These are phyloP conservation scores for Rhynchospora tenuis DNA, from an alignment of 176 grass and related monocot species.

Conservation along the genomic window DNA sequence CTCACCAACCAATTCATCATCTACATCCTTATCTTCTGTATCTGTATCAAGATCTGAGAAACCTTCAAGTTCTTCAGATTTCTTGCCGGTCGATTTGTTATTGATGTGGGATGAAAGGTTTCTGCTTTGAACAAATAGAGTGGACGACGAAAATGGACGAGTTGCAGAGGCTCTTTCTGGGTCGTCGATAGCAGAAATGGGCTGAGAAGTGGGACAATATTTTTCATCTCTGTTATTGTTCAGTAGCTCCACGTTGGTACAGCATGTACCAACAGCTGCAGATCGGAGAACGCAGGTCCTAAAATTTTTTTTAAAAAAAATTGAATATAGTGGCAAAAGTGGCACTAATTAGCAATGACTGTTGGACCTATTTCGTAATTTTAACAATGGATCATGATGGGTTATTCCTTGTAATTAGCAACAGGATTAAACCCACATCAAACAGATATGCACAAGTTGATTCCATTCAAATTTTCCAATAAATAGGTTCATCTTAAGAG, in stretches of 20 bases:
- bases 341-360: neutral
- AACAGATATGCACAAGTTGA: neutral
- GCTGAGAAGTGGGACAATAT: constrained; percentile 6
- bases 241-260: constrained; percentile 15
- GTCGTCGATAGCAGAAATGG: constrained; percentile 15
- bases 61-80: constrained; percentile 51
- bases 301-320: too few species aligned
- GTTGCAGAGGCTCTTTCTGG: constrained; percentile 26
- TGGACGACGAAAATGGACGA: constrained; percentile 18
- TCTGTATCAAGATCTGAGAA: constrained; percentile 81
- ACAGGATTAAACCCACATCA: neutral
- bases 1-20: constrained; percentile 34
- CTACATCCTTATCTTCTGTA: constrained; percentile 34
- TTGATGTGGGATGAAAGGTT: constrained; percentile 60
- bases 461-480: neutral
- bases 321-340: neutral
- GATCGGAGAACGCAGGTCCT: neutral
- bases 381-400: neutral
- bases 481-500: too few species aligned
- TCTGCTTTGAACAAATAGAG: constrained; percentile 28
- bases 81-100: constrained; percentile 44
- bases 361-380: neutral
- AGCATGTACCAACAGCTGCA: constrained; percentile 9
- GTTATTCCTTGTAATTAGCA: neutral
- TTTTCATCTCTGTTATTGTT: constrained; percentile 27